Conservation (phyloP, 2,329 filamentous ascomycete genomes). For the Hypoxylon sp. region DNA sequence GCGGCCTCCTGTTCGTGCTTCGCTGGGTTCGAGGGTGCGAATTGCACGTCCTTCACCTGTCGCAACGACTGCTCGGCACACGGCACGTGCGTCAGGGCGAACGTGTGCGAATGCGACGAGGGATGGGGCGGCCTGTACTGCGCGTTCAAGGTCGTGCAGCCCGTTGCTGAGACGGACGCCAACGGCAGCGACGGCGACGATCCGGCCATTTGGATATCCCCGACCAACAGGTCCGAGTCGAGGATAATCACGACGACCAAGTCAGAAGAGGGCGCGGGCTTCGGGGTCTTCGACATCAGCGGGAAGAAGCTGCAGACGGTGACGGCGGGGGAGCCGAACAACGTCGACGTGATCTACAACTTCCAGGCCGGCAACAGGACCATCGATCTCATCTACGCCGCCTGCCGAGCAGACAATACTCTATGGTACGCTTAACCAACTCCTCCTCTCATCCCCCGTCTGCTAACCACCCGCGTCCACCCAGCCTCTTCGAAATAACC, state of each 20-base stretch:
- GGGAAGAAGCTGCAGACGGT: constrained; percentile 58
- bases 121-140: constrained; percentile 57
- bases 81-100: constrained; percentile 53
- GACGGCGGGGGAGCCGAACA: constrained; percentile 58
- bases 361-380: constrained; percentile 54
- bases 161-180: constrained; percentile 53
- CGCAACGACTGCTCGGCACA: constrained; percentile 52
- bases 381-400: constrained; percentile 59
- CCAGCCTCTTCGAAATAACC: constrained; percentile 58
- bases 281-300: constrained; percentile 57
- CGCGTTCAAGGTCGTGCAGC: constrained; percentile 53
- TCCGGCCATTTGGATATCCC: constrained; percentile 58
- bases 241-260: constrained; percentile 62
- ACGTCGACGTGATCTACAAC: constrained; percentile 62
- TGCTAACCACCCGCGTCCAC: constrained; percentile 9
- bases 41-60: constrained; percentile 50
- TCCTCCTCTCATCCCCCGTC: background rate
- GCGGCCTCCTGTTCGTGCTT: constrained; percentile 52
- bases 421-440: constrained; percentile 54
- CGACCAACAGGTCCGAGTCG: constrained; percentile 50
- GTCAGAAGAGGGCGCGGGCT: constrained; percentile 56
- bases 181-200: constrained; percentile 57
- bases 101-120: constrained; percentile 51
- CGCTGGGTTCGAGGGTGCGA: constrained; percentile 50
- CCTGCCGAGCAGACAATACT: constrained; percentile 59